Evolutionary conservation across 257 asterid species (phyloP).

Genomic region (Lycium ferocissimum): DNA sequence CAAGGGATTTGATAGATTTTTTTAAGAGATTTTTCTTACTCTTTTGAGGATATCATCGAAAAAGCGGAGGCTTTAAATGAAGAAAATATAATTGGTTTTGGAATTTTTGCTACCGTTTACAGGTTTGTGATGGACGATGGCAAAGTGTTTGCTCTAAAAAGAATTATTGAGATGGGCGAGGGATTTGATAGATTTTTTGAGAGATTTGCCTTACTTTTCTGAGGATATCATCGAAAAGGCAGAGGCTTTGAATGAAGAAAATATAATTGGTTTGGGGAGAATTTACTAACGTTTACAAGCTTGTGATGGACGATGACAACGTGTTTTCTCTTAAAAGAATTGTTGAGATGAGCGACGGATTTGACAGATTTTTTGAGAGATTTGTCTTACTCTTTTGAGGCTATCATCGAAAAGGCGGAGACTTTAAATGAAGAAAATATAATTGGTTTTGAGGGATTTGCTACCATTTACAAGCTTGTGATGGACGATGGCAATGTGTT

Average conservation of each 20-base stretch:
- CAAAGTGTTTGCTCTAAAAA: no score
- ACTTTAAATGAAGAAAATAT: constrained; percentile 78
- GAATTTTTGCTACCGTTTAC: no score
- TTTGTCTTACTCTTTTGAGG: constrained; percentile 86
- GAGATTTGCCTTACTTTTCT: constrained; percentile 90
- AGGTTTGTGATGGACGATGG: no score
- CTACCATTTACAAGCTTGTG: constrained; percentile 39
- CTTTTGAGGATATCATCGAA: no score
- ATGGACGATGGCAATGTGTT: constrained; percentile 80
- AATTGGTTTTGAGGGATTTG: constrained; percentile 90
- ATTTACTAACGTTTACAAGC: no score
- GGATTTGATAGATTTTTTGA: no score
- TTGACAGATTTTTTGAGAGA: constrained; percentile 6
- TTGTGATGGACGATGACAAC: neutral
- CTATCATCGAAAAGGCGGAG: constrained; percentile 78
- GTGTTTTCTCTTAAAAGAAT: no score
- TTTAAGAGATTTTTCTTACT: constrained; percentile 25
- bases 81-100: no score
- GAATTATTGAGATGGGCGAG: no score
- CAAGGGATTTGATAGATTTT: neutral
- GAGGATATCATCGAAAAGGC: constrained; percentile 80
- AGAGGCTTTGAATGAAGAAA: constrained; percentile 64
- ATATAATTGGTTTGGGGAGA: no score
- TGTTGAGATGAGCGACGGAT: no score
- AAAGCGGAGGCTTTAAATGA: no score